Base-by-base conservation (phyloP, 2,329 filamentous ascomycete species). In the Shiraia sp. region DNA sequence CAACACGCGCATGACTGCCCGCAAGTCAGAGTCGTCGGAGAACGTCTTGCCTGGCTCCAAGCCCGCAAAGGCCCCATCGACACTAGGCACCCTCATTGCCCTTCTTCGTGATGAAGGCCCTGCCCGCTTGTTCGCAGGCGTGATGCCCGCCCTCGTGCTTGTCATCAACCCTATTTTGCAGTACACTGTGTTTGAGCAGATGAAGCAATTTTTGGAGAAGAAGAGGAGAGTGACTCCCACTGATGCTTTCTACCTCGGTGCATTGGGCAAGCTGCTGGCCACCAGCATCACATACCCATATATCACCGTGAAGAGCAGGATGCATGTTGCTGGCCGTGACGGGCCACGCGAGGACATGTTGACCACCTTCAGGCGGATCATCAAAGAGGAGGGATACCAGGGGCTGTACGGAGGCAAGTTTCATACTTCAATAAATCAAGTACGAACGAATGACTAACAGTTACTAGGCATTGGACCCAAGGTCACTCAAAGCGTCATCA, bases 161-260 rank as follows among this genome's bases (percentile, higher is more conserved):
- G 93, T 99, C 63, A 90, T 96, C 75, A 99, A 99, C 76, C 93
- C 93, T 4, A 99, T 99, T 56, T 77, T 99, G 52, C 93, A 99
- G 75, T 99, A 99, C 74, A 99, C 93, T 12, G 87, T 99, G 41
- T 99, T 97, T 62, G 93, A 99, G 79, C 92, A 99, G 77, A 77
- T 97, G 75, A 97, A 96, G 82, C 96, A 97, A 69, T 63, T 79
- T 17, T 74, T 96, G 42, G 92, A 96, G 80, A 87, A 81, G 69
- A 79, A 80, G 67, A 76, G 78, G 36, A 83, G 86, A 57, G 81
- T 97, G 42, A 95, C 89, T 0, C 90, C 92, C 1, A 86, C 83
- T 40, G 82, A 95, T 55, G 90, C 90, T 35, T 99, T 99, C 71
- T 82, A 93, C 65, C 79, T 99, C 2, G 93, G 93, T 49, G 93